Evolutionary conservation across 1,284 basidiomycete genomes (phyloP), one percentile per base, ranked within the genome.

Genomic region (Puccinia novopanici): DNA sequence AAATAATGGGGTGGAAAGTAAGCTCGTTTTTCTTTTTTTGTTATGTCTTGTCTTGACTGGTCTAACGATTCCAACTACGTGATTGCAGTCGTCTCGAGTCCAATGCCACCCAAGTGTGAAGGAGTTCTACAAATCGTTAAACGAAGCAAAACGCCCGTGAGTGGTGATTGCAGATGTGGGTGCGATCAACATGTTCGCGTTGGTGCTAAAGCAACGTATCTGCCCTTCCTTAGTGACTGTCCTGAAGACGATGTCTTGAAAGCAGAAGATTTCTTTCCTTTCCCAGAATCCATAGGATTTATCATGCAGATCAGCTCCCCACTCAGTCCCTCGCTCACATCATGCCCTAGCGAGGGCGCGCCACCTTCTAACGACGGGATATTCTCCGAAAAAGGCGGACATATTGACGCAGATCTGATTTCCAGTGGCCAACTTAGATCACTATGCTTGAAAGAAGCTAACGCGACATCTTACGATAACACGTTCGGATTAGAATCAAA

Each of bases 1-100:
- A 78, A 71, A 61, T 78, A 24, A 70, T 34, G 50, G 76, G 76
- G 24, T 78, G 76, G 76, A 59, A 78, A 67, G 76, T 78, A 50
- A 6, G 75, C 70, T 8, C 19, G 24, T 50, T 72, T 15, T 8
- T 15, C 45, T 45, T 15, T 8, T 72, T 54, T 2, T 1, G 3
- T 72, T 34, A 50, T 54, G 4, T 48, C 34, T 52, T 37, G 9
- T 8, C 10, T 13, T 57, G 19, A 54, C 2, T 22, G 15, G 17
- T 67, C 63, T 67, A 67, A 67, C 63, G 19, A 45, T 1, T 8
- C 12, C 40, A 67, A 48, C 37, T 59, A 2, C 34, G 8, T 71
- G 68, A 13, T 54, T 42, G 6, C 22, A 74, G 72, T 24, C 72
- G 13, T 59, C 72, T 74, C 72, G 72, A 55, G 54, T 74, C 34